Base-by-base conservation (phyloP, 768 basidiomycete genomes). In the Hebeloma cylindrosporum region DNA sequence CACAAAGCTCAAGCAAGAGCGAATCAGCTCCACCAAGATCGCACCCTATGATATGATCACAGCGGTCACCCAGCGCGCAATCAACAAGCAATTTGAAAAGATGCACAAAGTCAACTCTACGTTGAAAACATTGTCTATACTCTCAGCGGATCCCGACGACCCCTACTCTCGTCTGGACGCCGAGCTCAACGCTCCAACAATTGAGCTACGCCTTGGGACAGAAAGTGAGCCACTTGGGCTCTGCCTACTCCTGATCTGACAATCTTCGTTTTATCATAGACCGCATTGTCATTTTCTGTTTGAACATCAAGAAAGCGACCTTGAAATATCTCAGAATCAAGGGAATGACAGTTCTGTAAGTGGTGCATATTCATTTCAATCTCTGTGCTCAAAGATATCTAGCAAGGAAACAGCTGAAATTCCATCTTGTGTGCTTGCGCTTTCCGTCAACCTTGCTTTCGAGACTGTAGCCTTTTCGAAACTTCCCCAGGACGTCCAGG, bases 31-130 rank as follows among this genome's bases (percentile, higher is more conserved):
- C 4, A 39, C 37, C 17, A 39, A 39, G 37, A 23, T 22, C 17
- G 4, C 4, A 4, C 17, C 17, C 11, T 39, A 22, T 16, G 20
- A 39, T 4, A 16, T 18, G 37, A 39, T 39, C 14, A 39, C 37
- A 7, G 37, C 37, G 10, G 37, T 39, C 5, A 18, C 37, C 5
- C 37, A 39, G 22, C 17, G 37, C 3, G 7, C 37, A 10, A 39
- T 39, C 14, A 39, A 23, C 4, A 16, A 22, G 14, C 37, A 39
- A 16, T n/a, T 39, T n/a, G 7, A 21, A 22, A 16, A 18, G 21
- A 39, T 39, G 37, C 21, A 39, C 37, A 39, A 39, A 23, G 37
- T 18, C 16, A 39, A 39, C 21, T 26, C 37, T 7, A 16, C 37
- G 14, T n/a, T 39, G 11, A 18, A n/a, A 13, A 39, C 21, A 26